Evolutionary conservation across 495 filamentous ascomycete genomes (phyloP).

Genomic region (Tricharina praecox): DNA sequence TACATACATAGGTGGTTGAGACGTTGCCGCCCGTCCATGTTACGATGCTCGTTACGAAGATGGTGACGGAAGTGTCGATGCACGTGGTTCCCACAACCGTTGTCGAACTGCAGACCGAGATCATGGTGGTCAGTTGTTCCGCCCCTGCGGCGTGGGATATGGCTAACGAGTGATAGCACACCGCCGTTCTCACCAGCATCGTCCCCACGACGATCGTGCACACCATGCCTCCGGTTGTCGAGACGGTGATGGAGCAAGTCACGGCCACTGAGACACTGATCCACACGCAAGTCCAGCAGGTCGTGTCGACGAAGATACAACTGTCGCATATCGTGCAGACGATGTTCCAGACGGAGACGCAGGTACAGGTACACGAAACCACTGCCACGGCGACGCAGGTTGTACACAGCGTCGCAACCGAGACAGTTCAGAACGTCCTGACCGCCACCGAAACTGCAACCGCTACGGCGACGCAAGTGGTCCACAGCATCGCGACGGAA

Average conservation of each 20-base stretch:
- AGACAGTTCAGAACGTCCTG: conserved; percentile 7
- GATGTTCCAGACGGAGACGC: conserved; percentile 14
- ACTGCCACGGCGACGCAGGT: conserved; percentile 3
- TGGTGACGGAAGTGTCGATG: conserved; percentile 12
- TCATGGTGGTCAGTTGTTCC: conserved; percentile 16
- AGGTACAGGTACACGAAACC: conserved; percentile 15
- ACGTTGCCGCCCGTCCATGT: conserved; percentile 19
- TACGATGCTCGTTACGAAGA: conserved; percentile 17
- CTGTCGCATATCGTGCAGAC: conserved; percentile 21
- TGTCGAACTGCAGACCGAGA: conserved; percentile 15
- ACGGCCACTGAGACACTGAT: conserved; percentile 15
- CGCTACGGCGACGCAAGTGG: conserved; percentile 5
- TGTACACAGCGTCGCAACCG: conserved; percentile 1
- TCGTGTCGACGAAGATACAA: conserved; percentile 17
- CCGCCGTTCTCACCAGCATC: conserved; percentile 17
- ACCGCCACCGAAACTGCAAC: conserved; percentile 7
- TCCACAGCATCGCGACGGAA: background rate
- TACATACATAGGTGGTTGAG: conserved; percentile 15
- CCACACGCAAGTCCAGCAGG: conserved; percentile 17
- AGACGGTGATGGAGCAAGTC: conserved; percentile 18
- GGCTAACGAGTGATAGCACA: conserved; percentile 15
- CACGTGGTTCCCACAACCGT: conserved; percentile 16
- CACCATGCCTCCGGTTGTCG: conserved; percentile 12
- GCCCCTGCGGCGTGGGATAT: background rate
- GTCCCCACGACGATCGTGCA: conserved; percentile 18